Base-by-base conservation (phyloP, 495 filamentous ascomycete species). In the Penicillium verhagenii region DNA sequence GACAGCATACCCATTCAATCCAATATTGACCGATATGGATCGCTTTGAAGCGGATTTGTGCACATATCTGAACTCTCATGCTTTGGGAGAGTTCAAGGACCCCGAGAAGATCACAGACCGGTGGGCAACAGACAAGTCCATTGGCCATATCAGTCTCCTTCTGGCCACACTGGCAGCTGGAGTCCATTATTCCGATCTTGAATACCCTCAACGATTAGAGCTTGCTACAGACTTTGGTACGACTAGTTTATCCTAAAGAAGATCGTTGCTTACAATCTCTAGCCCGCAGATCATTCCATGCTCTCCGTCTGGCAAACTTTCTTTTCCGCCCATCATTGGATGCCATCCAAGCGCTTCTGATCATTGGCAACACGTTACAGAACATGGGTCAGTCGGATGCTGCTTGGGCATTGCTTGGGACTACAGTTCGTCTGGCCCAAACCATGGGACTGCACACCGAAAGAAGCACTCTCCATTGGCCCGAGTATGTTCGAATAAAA, bases 161-260 rank as follows among this genome's bases (percentile, higher is more conserved):
- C 71, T 83, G 45, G 80, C 80, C 3, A 75, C 72, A 0, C 53
- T 83, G 18, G 77, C 78, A 9, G 73, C 74, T 25, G 80, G 80
- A 7, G 76, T 72, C 19, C 80, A 83, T 58, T 81, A 70, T 58
- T 80, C 78, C 1, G 69, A 70, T 38, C 53, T 80, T 13, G 69
- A 66, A 6, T 59, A 68, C 37, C 57, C 68, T 2, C 56, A 65
- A 21, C 58, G 71, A 4, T 61, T 65, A 1, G 64, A 70, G 16
- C 39, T 66, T 10, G 57, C 62, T 18, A 63, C 59, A n/a, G 68
- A 74, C 21, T 66, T 73, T 53, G 66, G 70, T 73, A 59, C 31
- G 60, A 24, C n/a, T 39, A 4, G 4, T 23, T 2, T 13, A 13
- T 2, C 18, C 29, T 2, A 14, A 1, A 19, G 4, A 11, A 8